Percentiles rank a stretch among this genome's conserved stretches.
phyloP scores from a whole-genome alignment of 768 basidiomycete species.

The Tricholoma bakamatsutake region DNA sequence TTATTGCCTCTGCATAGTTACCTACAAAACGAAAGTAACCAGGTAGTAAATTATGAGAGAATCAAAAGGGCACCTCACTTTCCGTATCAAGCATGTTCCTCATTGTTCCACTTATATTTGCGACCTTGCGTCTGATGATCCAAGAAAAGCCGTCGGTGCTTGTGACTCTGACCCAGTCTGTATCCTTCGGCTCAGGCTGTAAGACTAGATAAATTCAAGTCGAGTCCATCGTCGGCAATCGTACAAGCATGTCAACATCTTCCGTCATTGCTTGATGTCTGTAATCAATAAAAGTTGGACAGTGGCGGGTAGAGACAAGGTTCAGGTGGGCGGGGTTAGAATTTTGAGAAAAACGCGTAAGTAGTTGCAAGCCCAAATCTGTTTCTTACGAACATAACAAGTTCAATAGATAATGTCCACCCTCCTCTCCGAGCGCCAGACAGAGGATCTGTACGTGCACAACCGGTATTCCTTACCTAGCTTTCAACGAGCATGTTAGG shows the following conservation, averaged over 20 bases:
- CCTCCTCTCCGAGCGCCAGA: slow-evolving; percentile 10
- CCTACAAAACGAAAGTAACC: slow-evolving; percentile 31
- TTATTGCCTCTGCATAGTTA: slow-evolving; percentile 68
- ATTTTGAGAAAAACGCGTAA: too few relatives aligned
- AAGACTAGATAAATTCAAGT: background rate
- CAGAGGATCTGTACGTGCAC: slow-evolving; percentile 8
- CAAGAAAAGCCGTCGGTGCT: slow-evolving; percentile 81
- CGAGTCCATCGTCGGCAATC: background rate
- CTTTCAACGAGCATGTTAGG: slow-evolving; percentile 12
- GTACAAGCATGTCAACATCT: slow-evolving; percentile 16
- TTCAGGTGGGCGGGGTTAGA: background rate
- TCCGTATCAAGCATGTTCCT: slow-evolving; percentile 72
- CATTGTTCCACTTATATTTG: slow-evolving; percentile 75
- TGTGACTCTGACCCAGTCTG: slow-evolving; percentile 71
- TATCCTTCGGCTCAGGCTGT: slow-evolving; percentile 20
- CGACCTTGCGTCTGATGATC: slow-evolving; percentile 70
- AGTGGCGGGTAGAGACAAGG: background rate
- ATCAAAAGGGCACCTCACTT: slow-evolving; percentile 35
- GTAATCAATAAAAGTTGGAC: background rate
- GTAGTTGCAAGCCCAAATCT: background rate
- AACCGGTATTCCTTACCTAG: background rate
- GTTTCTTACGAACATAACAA: background rate
- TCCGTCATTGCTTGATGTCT: slow-evolving; percentile 7
- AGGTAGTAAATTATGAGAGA: background rate
- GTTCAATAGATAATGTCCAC: slow-evolving; percentile 3